Base-by-base conservation (phyloP, 2,329 filamentous ascomycete species). In the Zymoseptoria crescenta region DNA sequence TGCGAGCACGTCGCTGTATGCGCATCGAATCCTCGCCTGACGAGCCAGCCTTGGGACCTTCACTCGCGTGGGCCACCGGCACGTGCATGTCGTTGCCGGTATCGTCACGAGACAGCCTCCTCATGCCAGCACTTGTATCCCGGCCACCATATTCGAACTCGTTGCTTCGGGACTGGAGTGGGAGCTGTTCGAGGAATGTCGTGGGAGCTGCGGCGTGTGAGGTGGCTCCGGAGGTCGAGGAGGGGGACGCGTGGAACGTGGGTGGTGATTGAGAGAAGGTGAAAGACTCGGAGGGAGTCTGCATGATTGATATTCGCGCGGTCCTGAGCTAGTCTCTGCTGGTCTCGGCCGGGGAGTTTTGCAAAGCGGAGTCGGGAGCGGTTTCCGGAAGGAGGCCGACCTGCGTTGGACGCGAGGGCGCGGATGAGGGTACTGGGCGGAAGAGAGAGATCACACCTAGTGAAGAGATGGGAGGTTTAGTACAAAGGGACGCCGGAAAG, bases 41-140 rank as follows among this genome's bases (percentile, higher is more conserved):
- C 35, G 35, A 45, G 35, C 13, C 35, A n/a, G n/a, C 35, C 35
- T 45, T 45, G 35, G 35, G 35, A 45, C 35, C 35, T 45, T 45
- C 35, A 45, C n/a, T 28, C 41, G 54, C 19, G 20, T 41, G 30
- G 13, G 19, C 52, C 28, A 58, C 58, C 45, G 64, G 24, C 53
- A 62, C 55, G 53, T 66, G 68, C 45, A 69, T 49, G 57, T 68
- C 65, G 55, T 65, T 64, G 29, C 65, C 66, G 20, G 68, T 68
- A 49, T 70, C 67, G 58, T 70, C 68, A 58, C 68, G 66, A 27
- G 68, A 68, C 55, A 69, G 48, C 29, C 51, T 30, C 29, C 51
- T 27, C n/a, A 29, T 28, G 16, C 24, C 29, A 29, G 24, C 51
- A 28, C 51, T 27, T 29, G 51, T 27, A 52, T 24, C 28, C 51